Evolutionary conservation across 441 rosid species (phyloP), one percentile per base, ranked within the genome.

Genomic region (Arabidopsis lyrata): DNA sequence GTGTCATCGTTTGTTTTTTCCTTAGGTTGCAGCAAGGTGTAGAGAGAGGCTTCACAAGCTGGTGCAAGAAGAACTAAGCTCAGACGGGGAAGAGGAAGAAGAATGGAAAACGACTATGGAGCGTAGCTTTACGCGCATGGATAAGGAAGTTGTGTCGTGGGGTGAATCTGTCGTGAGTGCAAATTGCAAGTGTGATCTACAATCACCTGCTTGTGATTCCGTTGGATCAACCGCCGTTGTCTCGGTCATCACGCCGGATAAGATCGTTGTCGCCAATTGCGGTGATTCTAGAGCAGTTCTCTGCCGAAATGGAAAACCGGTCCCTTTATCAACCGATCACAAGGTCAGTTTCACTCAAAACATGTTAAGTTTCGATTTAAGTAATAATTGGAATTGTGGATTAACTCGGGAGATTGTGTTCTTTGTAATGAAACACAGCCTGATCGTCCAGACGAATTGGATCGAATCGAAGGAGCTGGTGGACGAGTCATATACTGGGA

Each of bases 401-500:
- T 47, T 47, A 8, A 47, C 2, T 47, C 11, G 3, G 3, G 63
- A 57, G 22, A 38, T 27, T 61, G 12, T 63, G 57, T 58, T 22
- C 3, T n/a, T 68, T 61, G 50, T 42, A n/a, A 66, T 0, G 47
- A 13, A 42, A 52, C 22, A 12, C 85, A 93, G 98, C 97, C 97
- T 49, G 97, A 94, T 76, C 86, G 96, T 15, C 96, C 95, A 0
- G 98, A 94, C 66, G 98, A 94, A 65, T 74, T 91, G 63, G 42
- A 58, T 2, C 78, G 98, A 64, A 91, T 94, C 61, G 66, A 94
- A 70, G 81, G 64, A 36, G 96, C 92, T 0, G 97, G 98, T 0
- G 98, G 98, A 29, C 88, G 92, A 2, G 98, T 94, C 7, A 90
- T 94, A 48, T 91, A 85, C 65, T 94, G 97, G 98, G 97, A 93